A percentile compares a stretch with the other conserved stretches of the same genome.
Conservation (phyloP, 139 green algal genomes). For the Tetratostichococcus sp. region DNA sequence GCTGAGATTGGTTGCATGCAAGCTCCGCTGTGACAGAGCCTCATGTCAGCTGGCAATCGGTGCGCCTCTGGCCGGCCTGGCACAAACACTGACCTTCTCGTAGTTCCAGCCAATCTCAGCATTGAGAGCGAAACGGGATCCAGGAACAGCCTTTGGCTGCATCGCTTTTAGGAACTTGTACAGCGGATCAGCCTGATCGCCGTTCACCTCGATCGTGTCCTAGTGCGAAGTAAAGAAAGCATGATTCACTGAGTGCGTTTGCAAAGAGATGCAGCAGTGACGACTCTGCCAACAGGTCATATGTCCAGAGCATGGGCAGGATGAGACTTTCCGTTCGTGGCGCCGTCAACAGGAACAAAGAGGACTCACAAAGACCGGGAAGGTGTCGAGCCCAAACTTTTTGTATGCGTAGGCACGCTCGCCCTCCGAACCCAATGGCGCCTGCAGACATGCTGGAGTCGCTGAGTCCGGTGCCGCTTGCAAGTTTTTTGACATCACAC, state of each 20-base stretch:
- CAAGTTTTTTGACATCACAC: too few species aligned
- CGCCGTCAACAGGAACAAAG: too few species aligned
- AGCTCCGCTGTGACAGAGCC: too few species aligned
- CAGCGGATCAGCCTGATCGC: slow-evolving; percentile 61
- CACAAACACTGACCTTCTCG: slow-evolving; percentile 16
- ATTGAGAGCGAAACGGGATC: slow-evolving; percentile 2
- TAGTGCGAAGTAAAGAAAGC: slow-evolving; percentile 8
- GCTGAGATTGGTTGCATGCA: too few species aligned
- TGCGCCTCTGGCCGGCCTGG: too few species aligned
- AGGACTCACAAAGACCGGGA: slow-evolving; percentile 38
- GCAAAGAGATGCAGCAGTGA: too few species aligned
- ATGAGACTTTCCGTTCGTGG: too few species aligned
- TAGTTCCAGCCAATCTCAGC: slow-evolving; percentile 38
- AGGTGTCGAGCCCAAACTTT: slow-evolving; percentile 85
- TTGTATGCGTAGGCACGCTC: slow-evolving; percentile 72
- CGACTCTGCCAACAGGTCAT: too few species aligned
- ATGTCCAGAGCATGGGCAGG: too few species aligned
- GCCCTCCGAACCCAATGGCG: slow-evolving; percentile 68
- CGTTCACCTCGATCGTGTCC: slow-evolving; percentile 84
- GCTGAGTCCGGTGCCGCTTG: too few species aligned
- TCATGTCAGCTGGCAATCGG: too few species aligned
- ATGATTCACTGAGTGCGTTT: too few species aligned
- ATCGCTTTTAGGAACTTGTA: slow-evolving; percentile 71
- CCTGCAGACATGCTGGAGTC: slow-evolving; percentile 53
- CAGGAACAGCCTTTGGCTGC: slow-evolving; percentile 37